These are phyloP conservation scores for Agroathelia rolfsii DNA, from an alignment of 1,284 basidiomycete genomes.

Conservation along the genomic window DNA sequence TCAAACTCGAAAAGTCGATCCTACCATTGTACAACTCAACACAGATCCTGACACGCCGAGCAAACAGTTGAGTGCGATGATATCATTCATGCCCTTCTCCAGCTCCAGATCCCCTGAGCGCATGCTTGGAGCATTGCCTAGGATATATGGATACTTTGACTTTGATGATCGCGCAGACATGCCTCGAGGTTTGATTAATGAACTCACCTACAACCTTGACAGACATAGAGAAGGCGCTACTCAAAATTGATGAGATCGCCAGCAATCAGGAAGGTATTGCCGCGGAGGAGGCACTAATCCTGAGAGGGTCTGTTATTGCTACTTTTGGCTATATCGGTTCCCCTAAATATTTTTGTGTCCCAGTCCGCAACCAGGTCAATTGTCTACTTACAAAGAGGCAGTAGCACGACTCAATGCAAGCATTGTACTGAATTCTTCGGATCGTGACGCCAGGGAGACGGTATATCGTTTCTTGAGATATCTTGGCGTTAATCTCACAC, in stretches of 20 bases:
- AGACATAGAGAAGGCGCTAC: slow-evolving; percentile 72
- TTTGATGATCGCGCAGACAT: too few relatives aligned
- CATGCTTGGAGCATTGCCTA: too few relatives aligned
- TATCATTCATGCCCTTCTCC: too few relatives aligned
- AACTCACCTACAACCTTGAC: slow-evolving; percentile 6
- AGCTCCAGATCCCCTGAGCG: too few relatives aligned
- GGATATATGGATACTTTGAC: too few relatives aligned
- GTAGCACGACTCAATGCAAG: slow-evolving; percentile 67
- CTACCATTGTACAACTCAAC: slow-evolving; percentile 66
- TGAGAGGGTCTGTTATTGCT: slow-evolving; percentile 48
- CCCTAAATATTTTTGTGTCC: too few relatives aligned
- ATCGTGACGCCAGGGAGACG: slow-evolving; percentile 47
- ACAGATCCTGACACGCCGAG: slow-evolving; percentile 60
- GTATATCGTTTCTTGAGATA: slow-evolving; percentile 28
- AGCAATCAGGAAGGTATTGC: slow-evolving; percentile 68
- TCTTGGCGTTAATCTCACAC: not conserved
- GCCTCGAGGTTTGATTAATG: slow-evolving; percentile 8
- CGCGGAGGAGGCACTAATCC: slow-evolving; percentile 64
- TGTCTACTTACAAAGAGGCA: slow-evolving; percentile 56
- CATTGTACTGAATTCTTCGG: slow-evolving; percentile 64
- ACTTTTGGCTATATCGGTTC: slow-evolving; percentile 1
- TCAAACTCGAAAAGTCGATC: slow-evolving; percentile 74
- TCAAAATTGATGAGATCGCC: slow-evolving; percentile 69
- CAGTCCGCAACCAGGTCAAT: slow-evolving; percentile 60
- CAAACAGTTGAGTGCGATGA: too few relatives aligned